Percentiles rank a stretch among this genome's conserved stretches.
Conservation (phyloP, 257 asterid genomes). For the Leonotis leonurus region DNA sequence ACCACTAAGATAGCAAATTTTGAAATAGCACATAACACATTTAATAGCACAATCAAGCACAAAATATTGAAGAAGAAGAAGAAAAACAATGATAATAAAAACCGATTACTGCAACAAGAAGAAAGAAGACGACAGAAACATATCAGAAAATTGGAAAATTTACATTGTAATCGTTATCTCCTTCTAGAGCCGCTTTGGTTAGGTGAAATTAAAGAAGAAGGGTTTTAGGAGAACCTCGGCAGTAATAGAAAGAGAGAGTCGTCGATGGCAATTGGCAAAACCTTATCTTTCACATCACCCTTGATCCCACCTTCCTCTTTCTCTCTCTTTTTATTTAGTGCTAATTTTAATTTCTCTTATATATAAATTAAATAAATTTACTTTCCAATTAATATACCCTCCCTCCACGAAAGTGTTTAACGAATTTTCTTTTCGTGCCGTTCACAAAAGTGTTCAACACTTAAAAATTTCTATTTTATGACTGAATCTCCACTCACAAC, state of each 20-base stretch:
- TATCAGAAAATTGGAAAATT: neutral
- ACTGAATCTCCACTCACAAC: too few relatives aligned
- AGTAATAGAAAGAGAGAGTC: neutral
- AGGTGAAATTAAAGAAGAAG: neutral
- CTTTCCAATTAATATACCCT: too few relatives aligned
- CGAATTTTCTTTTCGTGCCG: too few relatives aligned
- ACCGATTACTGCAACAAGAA: neutral
- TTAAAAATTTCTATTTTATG: too few relatives aligned
- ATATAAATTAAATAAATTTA: too few relatives aligned
- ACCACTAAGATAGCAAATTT: neutral
- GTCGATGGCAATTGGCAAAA: neutral
- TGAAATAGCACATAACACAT: neutral
- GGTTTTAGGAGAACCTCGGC: constrained; percentile 22
- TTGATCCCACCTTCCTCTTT: neutral
- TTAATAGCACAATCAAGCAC: neutral
- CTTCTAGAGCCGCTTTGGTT: neutral
- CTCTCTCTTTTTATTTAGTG: too few relatives aligned
- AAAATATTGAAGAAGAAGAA: neutral
- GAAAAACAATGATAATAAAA: neutral
- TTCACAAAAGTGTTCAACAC: too few relatives aligned
- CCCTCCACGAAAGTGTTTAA: too few relatives aligned
- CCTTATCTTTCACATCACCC: neutral
- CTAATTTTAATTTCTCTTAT: too few relatives aligned
- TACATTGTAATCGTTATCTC: neutral
- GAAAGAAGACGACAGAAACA: neutral